Conservation (phyloP, 768 basidiomycete genomes). For the Galerina sulciceps region DNA sequence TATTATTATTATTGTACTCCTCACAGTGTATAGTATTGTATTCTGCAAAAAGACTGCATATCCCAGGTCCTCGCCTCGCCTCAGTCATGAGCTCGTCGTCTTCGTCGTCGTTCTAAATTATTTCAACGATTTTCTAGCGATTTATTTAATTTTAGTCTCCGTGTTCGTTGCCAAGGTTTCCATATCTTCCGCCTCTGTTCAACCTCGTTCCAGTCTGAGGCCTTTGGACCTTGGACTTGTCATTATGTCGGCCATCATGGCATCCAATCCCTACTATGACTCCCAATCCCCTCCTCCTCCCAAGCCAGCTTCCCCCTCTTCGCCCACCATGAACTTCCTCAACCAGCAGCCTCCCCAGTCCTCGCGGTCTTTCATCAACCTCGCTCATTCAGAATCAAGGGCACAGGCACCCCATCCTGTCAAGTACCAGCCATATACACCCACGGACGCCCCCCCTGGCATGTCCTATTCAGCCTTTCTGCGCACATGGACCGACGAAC, state of each 20-base stretch:
- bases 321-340: constrained; percentile 43
- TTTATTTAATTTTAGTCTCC: too few relatives aligned
- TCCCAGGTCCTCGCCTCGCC: too few relatives aligned
- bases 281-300: constrained; percentile 36
- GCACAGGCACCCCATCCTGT: constrained; percentile 37
- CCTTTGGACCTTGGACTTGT: constrained; percentile 2
- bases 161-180: constrained; percentile 21
- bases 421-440: constrained; percentile 33
- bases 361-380: constrained; percentile 46
- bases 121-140: too few relatives aligned
- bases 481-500: constrained; percentile 71
- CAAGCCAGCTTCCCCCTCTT: constrained; percentile 47
- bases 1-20: too few relatives aligned
- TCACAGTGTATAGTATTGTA: too few relatives aligned
- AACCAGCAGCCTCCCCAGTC: constrained; percentile 31
- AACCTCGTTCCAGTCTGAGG: not conserved
- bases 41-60: too few relatives aligned
- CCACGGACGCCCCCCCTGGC: constrained; percentile 63
- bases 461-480: constrained; percentile 66
- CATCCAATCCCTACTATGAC: constrained; percentile 28
- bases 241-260: constrained; percentile 38
- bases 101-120: too few relatives aligned
- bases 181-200: constrained; percentile 11
- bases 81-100: too few relatives aligned
- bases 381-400: constrained; percentile 37